Evolutionary conservation across 768 basidiomycete species (phyloP).

Genomic region (Boletus eberwhitei): DNA sequence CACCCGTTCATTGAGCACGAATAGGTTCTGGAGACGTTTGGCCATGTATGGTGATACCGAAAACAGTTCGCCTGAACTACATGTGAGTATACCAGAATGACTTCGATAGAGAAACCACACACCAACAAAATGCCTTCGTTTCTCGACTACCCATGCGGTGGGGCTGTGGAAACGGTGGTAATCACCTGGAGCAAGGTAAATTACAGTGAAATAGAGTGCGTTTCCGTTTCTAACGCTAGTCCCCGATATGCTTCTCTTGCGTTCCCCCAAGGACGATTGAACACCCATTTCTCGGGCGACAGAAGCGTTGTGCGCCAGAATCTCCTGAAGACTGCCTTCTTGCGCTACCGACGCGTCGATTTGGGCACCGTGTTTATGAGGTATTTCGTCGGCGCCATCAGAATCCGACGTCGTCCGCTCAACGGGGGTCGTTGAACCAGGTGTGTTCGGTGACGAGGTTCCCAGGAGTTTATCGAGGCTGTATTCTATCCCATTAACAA

Average conservation of each 20-base stretch:
- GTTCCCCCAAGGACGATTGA: conserved; percentile 34
- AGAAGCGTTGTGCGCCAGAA: conserved; percentile 60
- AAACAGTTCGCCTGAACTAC: conserved; percentile 75
- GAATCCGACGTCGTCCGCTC: conserved; percentile 17
- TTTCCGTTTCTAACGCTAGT: conserved; percentile 68
- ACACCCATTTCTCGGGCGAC: conserved; percentile 75
- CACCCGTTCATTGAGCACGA: conserved; percentile 98
- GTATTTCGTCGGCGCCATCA: conserved; percentile 26
- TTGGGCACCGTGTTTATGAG: conserved; percentile 60
- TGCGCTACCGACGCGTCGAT: conserved; percentile 75
- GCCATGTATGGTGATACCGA: conserved; percentile 96
- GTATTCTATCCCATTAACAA: conserved; percentile 96
- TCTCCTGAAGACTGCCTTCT: conserved; percentile 49
- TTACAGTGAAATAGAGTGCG: conserved; percentile 86
- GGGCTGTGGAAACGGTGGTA: conserved; percentile 98
- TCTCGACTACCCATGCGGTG: conserved; percentile 96
- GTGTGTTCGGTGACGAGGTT: conserved; percentile 36
- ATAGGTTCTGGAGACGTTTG: conserved; percentile 84
- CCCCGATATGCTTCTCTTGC: conserved; percentile 38
- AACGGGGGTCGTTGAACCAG: conserved; percentile 37
- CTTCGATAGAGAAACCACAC: conserved; percentile 20
- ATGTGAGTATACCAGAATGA: not conserved
- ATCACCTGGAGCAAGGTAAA: conserved; percentile 97
- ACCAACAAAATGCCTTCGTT: conserved; percentile 91
- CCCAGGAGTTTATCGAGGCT: conserved; percentile 89